Base-by-base conservation (phyloP, 2,329 filamentous ascomycete genomes). In the Aspergillus tubingensis region DNA sequence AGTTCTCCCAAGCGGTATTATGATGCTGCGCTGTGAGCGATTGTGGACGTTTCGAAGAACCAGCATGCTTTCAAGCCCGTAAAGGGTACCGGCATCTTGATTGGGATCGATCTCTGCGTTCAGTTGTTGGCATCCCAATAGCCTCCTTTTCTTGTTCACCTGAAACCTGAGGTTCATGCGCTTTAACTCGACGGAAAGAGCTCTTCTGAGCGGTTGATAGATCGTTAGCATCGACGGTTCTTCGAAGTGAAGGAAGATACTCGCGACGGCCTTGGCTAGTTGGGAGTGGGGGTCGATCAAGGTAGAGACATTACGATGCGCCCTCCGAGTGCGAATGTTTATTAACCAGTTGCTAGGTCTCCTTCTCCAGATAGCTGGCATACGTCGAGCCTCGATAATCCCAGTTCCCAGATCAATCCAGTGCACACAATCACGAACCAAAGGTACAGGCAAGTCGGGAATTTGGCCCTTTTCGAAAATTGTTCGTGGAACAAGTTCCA, bases 41-140 rank as follows among this genome's bases (percentile, higher is more conserved):
- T 84, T 81, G 0, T 65, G 59, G 0, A 68, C 55, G n/a, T 83
- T 80, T 0, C 81, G 77, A 13, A 88, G 70, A 0, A 90, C 81
- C 3, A 89, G 72, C 68, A 84, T 88, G 68, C 82, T 87, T 2
- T 73, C 59, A 0, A 90, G 74, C 0, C 88, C 88, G 59, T 89
- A 83, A 65, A 84, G 80, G 0, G 85, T 86, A 0, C 87, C 88
- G 0, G 81, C 74, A 54, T 88, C 82, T 66, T 91, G 88, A 8
- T 84, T 64, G 0, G 70, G 68, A 54, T 88, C 85, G 1, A 91
- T 76, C 44, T 84, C 79, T 0, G 82, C 76, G 0, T 72, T 69
- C 0, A 88, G 76, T 62, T 88, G 78, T 0, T 54, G 71, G 17
- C 79, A 87, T 13, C 80, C 63, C 0, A 90, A 76, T 0, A 81